Base-by-base conservation (phyloP, 208 protist species). In the Angomonas desouzai region DNA sequence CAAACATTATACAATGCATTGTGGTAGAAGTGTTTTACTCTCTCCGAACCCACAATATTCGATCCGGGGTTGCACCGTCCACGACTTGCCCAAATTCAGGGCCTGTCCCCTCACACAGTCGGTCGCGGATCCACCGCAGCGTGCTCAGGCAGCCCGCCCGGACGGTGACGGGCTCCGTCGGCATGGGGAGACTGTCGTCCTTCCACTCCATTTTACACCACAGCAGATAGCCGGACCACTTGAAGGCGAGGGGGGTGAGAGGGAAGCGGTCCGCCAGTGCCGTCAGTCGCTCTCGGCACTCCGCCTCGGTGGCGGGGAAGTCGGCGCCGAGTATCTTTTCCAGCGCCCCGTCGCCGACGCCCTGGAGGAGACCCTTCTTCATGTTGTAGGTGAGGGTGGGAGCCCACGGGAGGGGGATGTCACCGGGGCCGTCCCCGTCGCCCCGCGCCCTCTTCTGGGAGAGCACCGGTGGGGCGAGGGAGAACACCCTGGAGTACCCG, bases 291-390 rank as follows among this genome's bases (percentile, higher is more conserved):
- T 3, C 47, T n/a, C 0, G 34, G 2, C 32, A 32, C 43, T n/a
- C 18, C 16, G 18, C 51, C 16, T 57, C 28, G 51, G 36, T 40
- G 36, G 51, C 10, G 7, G 51, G 23, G 13, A 57, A 7, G 7
- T 6, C 7, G 11, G 23, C 6, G 58, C n/a, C 40, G 3, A 48
- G 18, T 3, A 48, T 7, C 11, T 13, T 22, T 16, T 34, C 38
- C 23, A 84, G 32, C 7, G 47, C n/a, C 33, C 63, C 38, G 18
- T 48, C 30, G 28, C 70, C 73, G 43, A 77, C 51, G n/a, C 85
- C 85, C 40, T 85, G 85, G 28, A 81, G 79, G 13, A 89, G 49
- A 13, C 85, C 85, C 28, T 70, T 79, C 64, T 92, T 92, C 3
- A 75, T 92, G 62, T 92, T 92, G 10, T 89, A 55, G 1, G 76